These are phyloP conservation scores for Eremothecium coryli DNA, from an alignment of 1,139 yeast genomes.

Conservation along the genomic window DNA sequence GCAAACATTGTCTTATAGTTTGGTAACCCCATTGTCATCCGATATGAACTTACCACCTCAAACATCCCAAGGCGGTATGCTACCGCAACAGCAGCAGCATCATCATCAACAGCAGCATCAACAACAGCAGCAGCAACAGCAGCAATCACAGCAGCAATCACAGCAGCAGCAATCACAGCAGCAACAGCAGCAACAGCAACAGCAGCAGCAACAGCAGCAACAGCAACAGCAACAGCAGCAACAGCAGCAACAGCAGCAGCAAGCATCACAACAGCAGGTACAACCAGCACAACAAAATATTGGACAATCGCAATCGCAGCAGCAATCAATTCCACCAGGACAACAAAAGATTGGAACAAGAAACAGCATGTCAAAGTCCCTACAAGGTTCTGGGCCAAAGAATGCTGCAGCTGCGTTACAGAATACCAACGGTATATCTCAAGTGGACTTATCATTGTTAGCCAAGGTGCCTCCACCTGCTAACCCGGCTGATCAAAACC, in stretches of 20 bases:
- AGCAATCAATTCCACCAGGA: background rate
- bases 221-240: slow-evolving; percentile 7
- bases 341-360: slow-evolving; percentile 4
- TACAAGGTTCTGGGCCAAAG: slow-evolving; percentile 5
- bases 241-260: slow-evolving; percentile 7
- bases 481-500: slow-evolving; percentile 97
- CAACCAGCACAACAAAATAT: slow-evolving; percentile 2
- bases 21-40: slow-evolving; percentile 11
- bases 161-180: slow-evolving; percentile 5
- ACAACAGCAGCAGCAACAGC: slow-evolving; percentile 14
- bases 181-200: slow-evolving; percentile 9
- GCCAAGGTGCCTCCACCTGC: slow-evolving; percentile 92
- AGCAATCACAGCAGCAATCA: slow-evolving; percentile 9
- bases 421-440: slow-evolving; percentile 33
- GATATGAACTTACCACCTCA: slow-evolving; percentile 7
- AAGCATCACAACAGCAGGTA: slow-evolving; percentile 13
- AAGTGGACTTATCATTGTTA: slow-evolving; percentile 55
- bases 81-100: slow-evolving; percentile 11
- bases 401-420: slow-evolving; percentile 9
- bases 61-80: slow-evolving; percentile 6
- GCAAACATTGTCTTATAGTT: slow-evolving; percentile 5
- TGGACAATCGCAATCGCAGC: slow-evolving; percentile 1
- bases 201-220: slow-evolving; percentile 2
- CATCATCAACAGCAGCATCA: slow-evolving; percentile 14
- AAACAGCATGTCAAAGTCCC: slow-evolving; percentile 2